Percentiles rank a stretch among this genome's conserved stretches.
phyloP scores from a whole-genome alignment of 345 rosid species.

The Xanthoceras sorbifolium region DNA sequence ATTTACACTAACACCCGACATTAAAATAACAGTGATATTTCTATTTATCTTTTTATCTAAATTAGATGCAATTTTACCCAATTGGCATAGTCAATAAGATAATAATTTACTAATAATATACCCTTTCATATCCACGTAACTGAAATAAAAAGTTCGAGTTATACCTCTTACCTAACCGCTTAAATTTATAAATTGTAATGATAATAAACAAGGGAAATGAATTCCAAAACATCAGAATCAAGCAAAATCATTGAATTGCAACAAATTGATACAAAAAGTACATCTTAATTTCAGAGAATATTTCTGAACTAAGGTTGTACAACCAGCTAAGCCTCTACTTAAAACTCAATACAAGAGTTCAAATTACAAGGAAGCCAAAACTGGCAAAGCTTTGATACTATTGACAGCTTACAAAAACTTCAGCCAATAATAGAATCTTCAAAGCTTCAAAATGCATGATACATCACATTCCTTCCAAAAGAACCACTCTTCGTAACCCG shows the following conservation, averaged over 20 bases:
- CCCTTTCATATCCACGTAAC: too few relatives aligned
- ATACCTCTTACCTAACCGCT: too few relatives aligned
- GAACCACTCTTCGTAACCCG: background rate
- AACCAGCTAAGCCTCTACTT: too few relatives aligned
- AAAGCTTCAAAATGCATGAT: constrained; percentile 8
- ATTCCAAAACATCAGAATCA: background rate
- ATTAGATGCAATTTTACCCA: too few relatives aligned
- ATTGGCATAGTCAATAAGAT: too few relatives aligned
- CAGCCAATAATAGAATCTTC: background rate
- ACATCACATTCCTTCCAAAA: background rate
- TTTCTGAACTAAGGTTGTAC: too few relatives aligned
- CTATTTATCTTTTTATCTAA: too few relatives aligned
- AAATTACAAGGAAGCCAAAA: background rate
- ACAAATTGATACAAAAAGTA: background rate
- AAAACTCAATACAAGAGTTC: background rate
- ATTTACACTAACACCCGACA: too few relatives aligned
- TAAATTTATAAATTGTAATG: background rate
- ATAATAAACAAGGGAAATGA: background rate
- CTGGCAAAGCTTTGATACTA: background rate
- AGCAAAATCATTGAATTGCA: background rate
- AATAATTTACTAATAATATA: too few relatives aligned
- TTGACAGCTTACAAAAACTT: background rate
- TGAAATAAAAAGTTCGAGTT: too few relatives aligned
- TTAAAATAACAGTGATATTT: too few relatives aligned
- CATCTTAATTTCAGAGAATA: too few relatives aligned